A percentile compares a stretch with the other conserved stretches of the same genome.
Conservation (phyloP, 208 protist genomes). For the Wallacemonas sp. region DNA sequence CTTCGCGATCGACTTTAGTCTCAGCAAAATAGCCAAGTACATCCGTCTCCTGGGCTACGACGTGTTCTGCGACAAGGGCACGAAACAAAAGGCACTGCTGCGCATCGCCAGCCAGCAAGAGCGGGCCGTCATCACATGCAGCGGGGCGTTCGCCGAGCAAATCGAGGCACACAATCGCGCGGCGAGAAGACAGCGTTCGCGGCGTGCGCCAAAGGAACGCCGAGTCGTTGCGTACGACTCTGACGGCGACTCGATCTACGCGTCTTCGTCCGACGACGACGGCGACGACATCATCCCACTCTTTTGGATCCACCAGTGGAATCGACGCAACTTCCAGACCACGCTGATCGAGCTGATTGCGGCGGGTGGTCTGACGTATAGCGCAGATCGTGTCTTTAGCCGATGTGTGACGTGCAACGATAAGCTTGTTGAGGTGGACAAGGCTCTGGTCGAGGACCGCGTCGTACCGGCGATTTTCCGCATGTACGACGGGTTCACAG, state of each 20-base stretch:
- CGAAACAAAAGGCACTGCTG: slow-evolving; percentile 46
- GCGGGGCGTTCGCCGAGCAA: slow-evolving; percentile 30
- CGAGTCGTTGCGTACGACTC: slow-evolving; percentile 74
- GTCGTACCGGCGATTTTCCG: slow-evolving; percentile 59
- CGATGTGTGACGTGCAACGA: slow-evolving; percentile 75
- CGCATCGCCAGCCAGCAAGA: slow-evolving; percentile 27
- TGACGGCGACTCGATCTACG: slow-evolving; percentile 74
- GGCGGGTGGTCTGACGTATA: slow-evolving; percentile 36
- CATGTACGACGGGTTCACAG: slow-evolving; percentile 71
- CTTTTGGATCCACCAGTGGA: slow-evolving; percentile 43
- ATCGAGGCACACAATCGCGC: slow-evolving; percentile 47
- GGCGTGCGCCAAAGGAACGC: neutral
- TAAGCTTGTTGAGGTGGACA: slow-evolving; percentile 38
- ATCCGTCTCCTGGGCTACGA: slow-evolving; percentile 78
- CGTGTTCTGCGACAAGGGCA: slow-evolving; percentile 43
- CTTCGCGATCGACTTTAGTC: slow-evolving; percentile 79
- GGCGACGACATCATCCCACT: slow-evolving; percentile 30
- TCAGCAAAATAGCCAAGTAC: slow-evolving; percentile 78
- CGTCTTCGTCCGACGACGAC: slow-evolving; percentile 24
- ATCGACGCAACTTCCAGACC: slow-evolving; percentile 34
- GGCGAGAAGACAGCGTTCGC: neutral
- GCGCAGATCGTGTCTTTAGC: slow-evolving; percentile 42
- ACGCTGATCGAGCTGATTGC: slow-evolving; percentile 52
- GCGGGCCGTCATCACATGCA: slow-evolving; percentile 54
- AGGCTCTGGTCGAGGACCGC: slow-evolving; percentile 36